Base-by-base conservation (phyloP, 208 protist species). In the Crithidia bombi region DNA sequence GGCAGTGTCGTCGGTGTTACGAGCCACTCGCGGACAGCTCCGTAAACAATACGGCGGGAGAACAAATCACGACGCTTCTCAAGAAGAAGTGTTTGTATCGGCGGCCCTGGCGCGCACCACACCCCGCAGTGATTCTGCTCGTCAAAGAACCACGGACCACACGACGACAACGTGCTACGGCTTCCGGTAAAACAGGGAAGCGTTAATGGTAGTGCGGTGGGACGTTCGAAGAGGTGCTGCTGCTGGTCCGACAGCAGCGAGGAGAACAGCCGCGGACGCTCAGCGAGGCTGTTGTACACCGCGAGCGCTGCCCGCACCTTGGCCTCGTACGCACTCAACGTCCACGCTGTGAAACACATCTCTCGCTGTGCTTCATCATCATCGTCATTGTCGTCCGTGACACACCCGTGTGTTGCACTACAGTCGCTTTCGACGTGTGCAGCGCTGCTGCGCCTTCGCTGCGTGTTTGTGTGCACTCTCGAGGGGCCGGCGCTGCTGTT, bases 301-400 rank as follows among this genome's bases (percentile, higher is more conserved):
- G 73, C 57, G 14, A 96, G 73, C 28, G 91, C 91, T 10, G 75
- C 80, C 0, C 65, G 80, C 19, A 96, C 91, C 65, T 96, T 96
- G 15, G 14, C 69, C 12, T 65, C 67, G 56, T 96, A 85, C 49
- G 58, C 78, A 38, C 69, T 81, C 17, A 96, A 78, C 2, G 88
- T 83, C 77, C 86, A 87, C 12, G 82, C 73, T 2, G 91, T 94
- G 57, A 91, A 90, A 44, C 75, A 81, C 70, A 93, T 81, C 46
- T 96, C 86, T 0, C 81, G 64, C 1, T 57, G 59, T 26, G 23
- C 80, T 25, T 70, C 71, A 32, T 11, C 47, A 0, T 75, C 66
- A 28, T 67, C 44, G 7, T 6, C 0, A 17, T 46, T 33, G 0
- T 64, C 39, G 39, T 39, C 66, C 9, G 23, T 5, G 15, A 12